Evolutionary conservation across 495 filamentous ascomycete species (phyloP), one percentile per base, ranked within the genome.

Genomic region (Cenococcum geophilum): DNA sequence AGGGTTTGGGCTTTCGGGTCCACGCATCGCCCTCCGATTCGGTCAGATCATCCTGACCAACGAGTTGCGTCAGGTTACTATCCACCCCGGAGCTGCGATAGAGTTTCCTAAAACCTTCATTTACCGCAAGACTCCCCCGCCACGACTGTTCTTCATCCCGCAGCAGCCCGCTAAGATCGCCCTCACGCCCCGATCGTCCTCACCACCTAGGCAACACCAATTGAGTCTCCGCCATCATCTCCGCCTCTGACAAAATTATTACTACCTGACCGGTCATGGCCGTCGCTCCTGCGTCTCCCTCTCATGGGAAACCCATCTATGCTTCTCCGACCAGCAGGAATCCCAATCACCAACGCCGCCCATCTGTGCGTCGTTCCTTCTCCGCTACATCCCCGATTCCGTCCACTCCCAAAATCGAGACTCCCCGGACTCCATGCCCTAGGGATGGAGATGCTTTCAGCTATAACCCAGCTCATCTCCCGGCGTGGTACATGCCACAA

Each of bases 381-480:
- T 16, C 40, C 2, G 12, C 40, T 14, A 10, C 40, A 18, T 45
- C 40, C 14, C 40, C 48, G 48, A 27, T 52, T 14, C 55, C 45
- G 18, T 12, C 35, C 37, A 20, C 9, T 10, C 54, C 58, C 27
- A 56, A 32, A 16, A 56, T 64, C n/a, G 62, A 62, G 32, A 55
- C 51, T 34, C 62, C 59, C 40, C 66, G 68, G 57, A 62, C 65
- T 22, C 54, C 50, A 22, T 65, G 68, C 43, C 65, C 64, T 16
- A 49, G 62, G 23, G 67, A 71, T 43, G 40, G 60, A n/a, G 63
- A 70, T 48, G 63, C 65, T 45, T 74, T 76, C 67, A 66, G 62
- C 47, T 74, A 71, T 66, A 58, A 70, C 35, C 53, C 63, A 0
- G 50, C 16, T 1, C 66, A 73, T 56, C 67, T 72, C 18, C n/a